Base-by-base conservation (phyloP, 2,329 filamentous ascomycete species). In the Beauveria sp. region DNA sequence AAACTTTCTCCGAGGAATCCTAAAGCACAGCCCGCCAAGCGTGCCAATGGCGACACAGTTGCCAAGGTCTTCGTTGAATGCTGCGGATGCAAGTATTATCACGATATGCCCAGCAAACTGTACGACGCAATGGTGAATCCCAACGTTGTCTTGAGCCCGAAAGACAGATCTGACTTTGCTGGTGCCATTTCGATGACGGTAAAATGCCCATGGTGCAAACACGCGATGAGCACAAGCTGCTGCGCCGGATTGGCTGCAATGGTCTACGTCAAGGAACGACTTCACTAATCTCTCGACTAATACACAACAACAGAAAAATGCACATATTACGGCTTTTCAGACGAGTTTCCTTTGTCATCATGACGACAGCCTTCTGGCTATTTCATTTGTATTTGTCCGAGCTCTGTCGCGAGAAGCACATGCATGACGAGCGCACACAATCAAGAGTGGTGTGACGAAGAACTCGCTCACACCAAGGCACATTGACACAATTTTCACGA, bases 181-280 rank as follows among this genome's bases (percentile, higher is more conserved):
- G 83, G 83, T 1, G 75, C 80, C 7, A 78, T 86, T 50, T 84
- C 80, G 9, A 86, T 85, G 64, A 83, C 80, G 68, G 83, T 88
- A 28, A 83, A 81, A 65, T 90, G 87, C 69, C 86, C 86, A 9
- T 90, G 88, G 88, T 91, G 88, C 70, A 77, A 77, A 48, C 88
- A 91, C 73, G 81, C 82, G 55, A 90, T 91, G 87, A 86, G 79
- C 65, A 86, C 81, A 16, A 76, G 74, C 62, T 91, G 88, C 72
- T 91, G 88, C 70, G 80, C 86, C 12, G 87, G 86, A 8, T 87
- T 87, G 73, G 83, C 84, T 12, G 84, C 87, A 1, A 78, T 87
- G 50, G 82, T 91, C 4, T 83, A 86, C 63, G 74, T 90, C 66
- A 83, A 83, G 67, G 85, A 90, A 71, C 82, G 82, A 63, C 70